phyloP scores from a whole-genome alignment of 495 filamentous ascomycete species.

The Aspergillus wentii region DNA sequence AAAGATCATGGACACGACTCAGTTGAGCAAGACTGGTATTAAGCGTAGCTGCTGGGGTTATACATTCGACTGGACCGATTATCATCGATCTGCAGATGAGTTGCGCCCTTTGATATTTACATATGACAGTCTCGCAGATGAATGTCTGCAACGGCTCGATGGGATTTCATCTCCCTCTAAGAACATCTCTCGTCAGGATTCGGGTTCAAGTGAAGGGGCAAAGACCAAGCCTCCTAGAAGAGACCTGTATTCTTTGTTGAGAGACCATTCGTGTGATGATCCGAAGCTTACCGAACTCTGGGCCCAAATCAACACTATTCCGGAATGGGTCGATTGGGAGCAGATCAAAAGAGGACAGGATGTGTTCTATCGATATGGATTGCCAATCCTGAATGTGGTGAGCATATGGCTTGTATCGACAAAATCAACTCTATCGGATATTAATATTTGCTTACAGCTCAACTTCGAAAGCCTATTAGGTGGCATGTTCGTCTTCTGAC shows the following conservation, averaged over 20 bases:
- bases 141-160: slow-evolving; percentile 58
- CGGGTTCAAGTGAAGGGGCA: slow-evolving; percentile 19
- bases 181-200: slow-evolving; percentile 1
- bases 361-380: slow-evolving; percentile 69
- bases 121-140: slow-evolving; percentile 65
- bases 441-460: too few species aligned
- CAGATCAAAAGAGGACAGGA: slow-evolving; percentile 61
- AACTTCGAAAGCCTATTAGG: slow-evolving; percentile 37
- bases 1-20: too few species aligned
- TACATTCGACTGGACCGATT: slow-evolving; percentile 62
- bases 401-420: slow-evolving; percentile 8
- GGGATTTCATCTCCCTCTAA: slow-evolving; percentile 39
- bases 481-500: slow-evolving; percentile 30
- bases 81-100: slow-evolving; percentile 60
- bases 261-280: slow-evolving; percentile 52
- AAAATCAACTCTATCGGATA: too few species aligned
- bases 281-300: slow-evolving; percentile 57
- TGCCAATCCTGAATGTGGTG: slow-evolving; percentile 50
- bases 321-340: slow-evolving; percentile 77
- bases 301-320: slow-evolving; percentile 64
- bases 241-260: slow-evolving; percentile 61
- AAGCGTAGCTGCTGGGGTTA: slow-evolving; percentile 59
- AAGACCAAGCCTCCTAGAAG: slow-evolving; percentile 23
- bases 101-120: slow-evolving; percentile 54
- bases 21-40: too few species aligned